phyloP scores from a whole-genome alignment of 1,139 yeast species.

The Suhomyces yuchorum region DNA sequence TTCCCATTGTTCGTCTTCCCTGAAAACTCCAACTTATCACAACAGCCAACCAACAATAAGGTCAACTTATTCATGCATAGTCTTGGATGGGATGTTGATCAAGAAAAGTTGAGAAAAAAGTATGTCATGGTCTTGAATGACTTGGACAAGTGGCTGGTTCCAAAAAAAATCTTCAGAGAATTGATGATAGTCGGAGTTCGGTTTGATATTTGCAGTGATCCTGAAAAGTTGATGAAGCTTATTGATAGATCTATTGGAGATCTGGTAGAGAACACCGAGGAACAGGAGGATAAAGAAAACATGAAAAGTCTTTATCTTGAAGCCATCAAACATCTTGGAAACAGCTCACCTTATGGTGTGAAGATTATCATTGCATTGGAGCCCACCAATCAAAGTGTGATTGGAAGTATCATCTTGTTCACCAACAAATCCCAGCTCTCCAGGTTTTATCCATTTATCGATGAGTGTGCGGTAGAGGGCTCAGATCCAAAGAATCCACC shows the following conservation, averaged over 20 bases:
- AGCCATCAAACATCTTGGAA: conserved; percentile 22
- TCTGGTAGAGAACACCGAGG: conserved; percentile 9
- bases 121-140: conserved; percentile 42
- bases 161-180: conserved; percentile 56
- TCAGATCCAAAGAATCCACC: conserved; percentile 12
- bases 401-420: conserved; percentile 58
- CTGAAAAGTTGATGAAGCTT: conserved; percentile 40
- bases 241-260: conserved; percentile 25
- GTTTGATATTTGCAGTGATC: conserved; percentile 54
- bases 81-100: conserved; percentile 41
- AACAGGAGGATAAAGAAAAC: conserved; percentile 18
- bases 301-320: conserved; percentile 23
- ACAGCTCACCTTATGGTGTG: conserved; percentile 30
- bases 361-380: conserved; percentile 60
- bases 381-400: conserved; percentile 54
- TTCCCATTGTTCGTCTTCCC: conserved; percentile 56
- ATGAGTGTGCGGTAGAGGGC: conserved; percentile 27
- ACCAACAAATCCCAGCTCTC: conserved; percentile 51
- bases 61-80: conserved; percentile 36
- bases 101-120: conserved; percentile 23
- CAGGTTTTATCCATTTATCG: conserved; percentile 55
- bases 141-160: conserved; percentile 52
- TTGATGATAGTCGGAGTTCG: conserved; percentile 62
- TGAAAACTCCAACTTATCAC: conserved; percentile 24
- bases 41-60: conserved; percentile 20